phyloP scores from a whole-genome alignment of 2,329 filamentous ascomycete genomes.

The Ascochyta lentis region DNA sequence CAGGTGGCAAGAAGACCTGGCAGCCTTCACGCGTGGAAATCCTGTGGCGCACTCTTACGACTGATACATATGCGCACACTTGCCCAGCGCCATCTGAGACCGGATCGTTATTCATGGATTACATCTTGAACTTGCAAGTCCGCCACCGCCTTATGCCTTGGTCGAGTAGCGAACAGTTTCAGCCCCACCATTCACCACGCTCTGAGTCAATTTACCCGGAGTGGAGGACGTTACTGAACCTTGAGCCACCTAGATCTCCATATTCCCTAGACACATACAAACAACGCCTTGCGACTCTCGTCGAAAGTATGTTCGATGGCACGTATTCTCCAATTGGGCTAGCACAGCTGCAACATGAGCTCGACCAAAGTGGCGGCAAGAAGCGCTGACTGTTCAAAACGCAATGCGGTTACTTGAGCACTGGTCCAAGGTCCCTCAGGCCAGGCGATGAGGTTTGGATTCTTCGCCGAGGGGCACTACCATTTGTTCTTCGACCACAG shows the following conservation, averaged over 20 bases:
- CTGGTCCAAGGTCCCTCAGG: conserved; percentile 30
- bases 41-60: conserved; percentile 34
- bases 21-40: conserved; percentile 30
- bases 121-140: conserved; percentile 38
- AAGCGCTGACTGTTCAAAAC: conserved; percentile 34
- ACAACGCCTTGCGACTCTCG: conserved; percentile 24
- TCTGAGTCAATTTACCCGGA: conserved; percentile 37
- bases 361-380: conserved; percentile 32
- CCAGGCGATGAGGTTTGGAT: conserved; percentile 31
- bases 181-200: conserved; percentile 33
- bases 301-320: conserved; percentile 38
- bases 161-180: conserved; percentile 34
- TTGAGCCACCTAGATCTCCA: conserved; percentile 27
- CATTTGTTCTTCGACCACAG: conserved; percentile 26
- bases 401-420: conserved; percentile 25
- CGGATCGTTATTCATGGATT: conserved; percentile 35
- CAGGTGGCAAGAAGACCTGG: neutral
- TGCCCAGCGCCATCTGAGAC: conserved; percentile 26
- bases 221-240: conserved; percentile 31
- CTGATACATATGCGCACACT: conserved; percentile 29
- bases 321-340: conserved; percentile 36
- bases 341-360: conserved; percentile 36
- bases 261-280: conserved; percentile 26
- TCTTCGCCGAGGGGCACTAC: conserved; percentile 23
- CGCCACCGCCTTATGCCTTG: conserved; percentile 36